A percentile compares a stretch with the other conserved stretches of the same genome.
phyloP scores from a whole-genome alignment of 2,329 filamentous ascomycete genomes.

The Graphium sp. region DNA sequence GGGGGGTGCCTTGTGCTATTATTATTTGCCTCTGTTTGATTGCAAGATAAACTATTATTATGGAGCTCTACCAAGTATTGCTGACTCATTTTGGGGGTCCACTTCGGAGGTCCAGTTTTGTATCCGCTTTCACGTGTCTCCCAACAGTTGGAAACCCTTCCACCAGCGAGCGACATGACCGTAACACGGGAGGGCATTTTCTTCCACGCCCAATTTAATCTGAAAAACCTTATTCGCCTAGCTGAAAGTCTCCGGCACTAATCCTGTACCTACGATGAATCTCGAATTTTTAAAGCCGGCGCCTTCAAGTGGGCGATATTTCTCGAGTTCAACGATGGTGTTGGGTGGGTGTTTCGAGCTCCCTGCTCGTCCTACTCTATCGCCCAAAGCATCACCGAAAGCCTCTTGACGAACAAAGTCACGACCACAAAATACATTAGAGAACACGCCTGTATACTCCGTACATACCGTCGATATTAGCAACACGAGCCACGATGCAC shows the following conservation, averaged over 20 bases:
- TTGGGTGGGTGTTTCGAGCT: slow-evolving; percentile 14
- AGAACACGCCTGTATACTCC: slow-evolving; percentile 12
- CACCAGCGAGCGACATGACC: too few species aligned
- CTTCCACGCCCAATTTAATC: slow-evolving; percentile 7
- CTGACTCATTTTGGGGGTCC: too few species aligned
- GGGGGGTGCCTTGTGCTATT: too few species aligned
- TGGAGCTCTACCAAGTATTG: too few species aligned
- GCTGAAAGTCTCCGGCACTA: slow-evolving; percentile 7
- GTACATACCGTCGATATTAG: slow-evolving; percentile 8
- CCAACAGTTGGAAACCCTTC: too few species aligned
- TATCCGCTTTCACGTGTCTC: too few species aligned
- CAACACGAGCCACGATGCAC: slow-evolving; percentile 5
- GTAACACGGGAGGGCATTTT: too few species aligned
- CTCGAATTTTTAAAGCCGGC: slow-evolving; percentile 10
- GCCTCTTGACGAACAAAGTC: slow-evolving; percentile 14
- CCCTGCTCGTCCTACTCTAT: slow-evolving; percentile 8
- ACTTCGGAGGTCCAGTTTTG: too few species aligned
- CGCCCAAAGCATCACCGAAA: slow-evolving; percentile 7
- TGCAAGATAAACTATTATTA: too few species aligned
- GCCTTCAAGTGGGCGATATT: slow-evolving; percentile 14
- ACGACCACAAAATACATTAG: slow-evolving; percentile 13
- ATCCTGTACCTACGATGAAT: slow-evolving; percentile 5
- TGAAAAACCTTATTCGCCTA: slow-evolving; percentile 5
- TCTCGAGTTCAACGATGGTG: slow-evolving; percentile 13
- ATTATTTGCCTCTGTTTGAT: too few species aligned